These are phyloP conservation scores for Myxozyma geophila DNA, from an alignment of 805 yeast genomes.

Conservation along the genomic window DNA sequence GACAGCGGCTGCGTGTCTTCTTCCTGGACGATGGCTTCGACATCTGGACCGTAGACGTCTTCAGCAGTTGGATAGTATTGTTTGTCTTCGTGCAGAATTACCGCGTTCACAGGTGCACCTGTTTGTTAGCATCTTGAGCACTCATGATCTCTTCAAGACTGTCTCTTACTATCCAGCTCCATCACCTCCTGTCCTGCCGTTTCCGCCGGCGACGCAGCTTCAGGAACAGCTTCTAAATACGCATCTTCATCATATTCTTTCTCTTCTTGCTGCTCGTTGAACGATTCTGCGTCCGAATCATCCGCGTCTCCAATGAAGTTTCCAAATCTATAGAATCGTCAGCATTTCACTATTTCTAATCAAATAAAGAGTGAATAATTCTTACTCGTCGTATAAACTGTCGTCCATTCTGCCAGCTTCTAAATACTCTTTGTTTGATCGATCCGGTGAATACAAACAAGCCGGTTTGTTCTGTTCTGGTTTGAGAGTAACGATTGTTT, in stretches of 20 bases:
- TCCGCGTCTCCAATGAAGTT: conserved; percentile 61
- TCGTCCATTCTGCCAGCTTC: conserved; percentile 51
- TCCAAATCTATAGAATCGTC: conserved; percentile 54
- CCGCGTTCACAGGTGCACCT: conserved; percentile 38
- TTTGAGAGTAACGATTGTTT: too few relatives aligned
- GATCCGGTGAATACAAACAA: too few relatives aligned
- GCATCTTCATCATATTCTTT: conserved; percentile 25
- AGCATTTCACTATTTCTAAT: conserved; percentile 5
- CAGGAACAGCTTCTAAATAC: conserved; percentile 7
- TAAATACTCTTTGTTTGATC: too few relatives aligned
- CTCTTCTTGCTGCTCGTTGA: conserved; percentile 17
- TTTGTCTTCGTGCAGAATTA: conserved; percentile 54
- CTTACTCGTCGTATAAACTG: conserved; percentile 74
- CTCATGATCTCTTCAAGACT: background rate
- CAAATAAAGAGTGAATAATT: background rate
- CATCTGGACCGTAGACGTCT: conserved; percentile 62
- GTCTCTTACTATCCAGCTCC: conserved; percentile 25
- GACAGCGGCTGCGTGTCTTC: conserved; percentile 56
- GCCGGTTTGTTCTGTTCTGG: too few relatives aligned
- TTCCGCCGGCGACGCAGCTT: conserved; percentile 1
- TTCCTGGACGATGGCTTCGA: conserved; percentile 65
- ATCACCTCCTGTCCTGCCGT: conserved; percentile 33
- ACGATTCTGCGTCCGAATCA: conserved; percentile 53
- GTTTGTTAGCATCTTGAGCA: background rate
- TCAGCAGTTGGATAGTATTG: conserved; percentile 50